phyloP scores from a whole-genome alignment of 441 rosid species.

The Melastoma candidum region DNA sequence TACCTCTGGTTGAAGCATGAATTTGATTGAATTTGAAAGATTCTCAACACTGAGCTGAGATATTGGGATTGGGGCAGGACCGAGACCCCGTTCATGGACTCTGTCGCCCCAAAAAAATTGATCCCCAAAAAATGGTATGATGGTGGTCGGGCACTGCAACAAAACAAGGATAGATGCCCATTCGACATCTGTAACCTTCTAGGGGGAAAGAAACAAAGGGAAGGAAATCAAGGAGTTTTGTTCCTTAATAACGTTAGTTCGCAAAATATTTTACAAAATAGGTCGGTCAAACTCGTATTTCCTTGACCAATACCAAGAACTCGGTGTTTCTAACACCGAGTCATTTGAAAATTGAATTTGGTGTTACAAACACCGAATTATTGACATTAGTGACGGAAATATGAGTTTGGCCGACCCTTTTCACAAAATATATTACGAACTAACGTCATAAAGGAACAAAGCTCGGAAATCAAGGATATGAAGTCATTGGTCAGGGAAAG shows the following conservation, averaged over 20 bases:
- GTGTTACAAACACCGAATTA: no score
- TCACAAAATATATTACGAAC: no score
- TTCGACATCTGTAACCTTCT: constrained; percentile 1
- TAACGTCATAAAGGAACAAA: no score
- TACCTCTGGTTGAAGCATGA: constrained; percentile 98
- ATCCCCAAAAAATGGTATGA: constrained; percentile 96
- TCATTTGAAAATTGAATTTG: no score
- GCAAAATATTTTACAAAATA: no score
- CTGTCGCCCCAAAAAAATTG: constrained; percentile 98
- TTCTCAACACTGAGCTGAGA: constrained; percentile 65
- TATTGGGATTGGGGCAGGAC: constrained; percentile 83
- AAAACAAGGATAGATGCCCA: constrained; percentile 7
- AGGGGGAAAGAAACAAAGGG: neutral
- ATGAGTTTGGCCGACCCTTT: no score
- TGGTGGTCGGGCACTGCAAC: constrained; percentile 89
- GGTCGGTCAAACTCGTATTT: no score
- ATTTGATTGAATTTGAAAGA: constrained; percentile 65
- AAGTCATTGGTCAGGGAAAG: neutral
- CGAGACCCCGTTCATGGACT: constrained; percentile 56
- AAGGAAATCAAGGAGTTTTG: neutral
- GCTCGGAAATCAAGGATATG: neutral
- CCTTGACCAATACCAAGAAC: no score
- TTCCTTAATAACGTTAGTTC: no score
- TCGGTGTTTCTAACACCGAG: no score
- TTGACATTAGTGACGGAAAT: no score